A percentile compares a stretch with the other conserved stretches of the same genome.
phyloP scores from a whole-genome alignment of 352 stramenopile species.

The Phytophthora sp. region DNA sequence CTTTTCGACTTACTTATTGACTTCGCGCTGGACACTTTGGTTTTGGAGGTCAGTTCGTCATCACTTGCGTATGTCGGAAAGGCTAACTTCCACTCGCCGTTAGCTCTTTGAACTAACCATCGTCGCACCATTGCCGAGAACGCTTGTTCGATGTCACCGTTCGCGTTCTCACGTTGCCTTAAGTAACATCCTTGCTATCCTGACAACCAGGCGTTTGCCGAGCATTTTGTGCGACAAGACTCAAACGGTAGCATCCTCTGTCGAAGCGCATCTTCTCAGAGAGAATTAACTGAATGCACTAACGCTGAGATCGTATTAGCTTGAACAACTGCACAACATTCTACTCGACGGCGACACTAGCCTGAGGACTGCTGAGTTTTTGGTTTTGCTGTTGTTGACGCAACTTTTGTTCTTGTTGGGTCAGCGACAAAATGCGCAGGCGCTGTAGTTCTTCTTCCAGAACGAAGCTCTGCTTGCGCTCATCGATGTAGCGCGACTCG shows the following conservation, averaged over 20 bases:
- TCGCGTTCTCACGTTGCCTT: neutral
- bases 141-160: constrained; percentile 8
- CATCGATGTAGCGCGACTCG: constrained; percentile 71
- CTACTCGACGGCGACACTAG: constrained; percentile 19
- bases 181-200: too few species aligned
- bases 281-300: neutral
- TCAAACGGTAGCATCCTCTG: neutral
- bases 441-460: constrained; percentile 72
- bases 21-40: neutral
- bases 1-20: too few species aligned
- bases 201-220: too few species aligned
- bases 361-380: constrained; percentile 5
- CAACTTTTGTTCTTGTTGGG: constrained; percentile 47
- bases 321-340: constrained; percentile 16
- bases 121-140: constrained; percentile 18
- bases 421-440: constrained; percentile 56
- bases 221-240: constrained; percentile 6
- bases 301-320: constrained; percentile 16
- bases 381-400: constrained; percentile 26
- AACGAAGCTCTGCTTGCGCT: constrained; percentile 63
- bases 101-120: constrained; percentile 9
- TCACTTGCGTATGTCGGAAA: too few species aligned
- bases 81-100: constrained; percentile 11
- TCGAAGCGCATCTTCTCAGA: neutral
- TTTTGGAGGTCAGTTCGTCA: too few species aligned